Evolutionary conservation across 2,329 filamentous ascomycete genomes (phyloP).

Genomic region (Xylaria sp.): DNA sequence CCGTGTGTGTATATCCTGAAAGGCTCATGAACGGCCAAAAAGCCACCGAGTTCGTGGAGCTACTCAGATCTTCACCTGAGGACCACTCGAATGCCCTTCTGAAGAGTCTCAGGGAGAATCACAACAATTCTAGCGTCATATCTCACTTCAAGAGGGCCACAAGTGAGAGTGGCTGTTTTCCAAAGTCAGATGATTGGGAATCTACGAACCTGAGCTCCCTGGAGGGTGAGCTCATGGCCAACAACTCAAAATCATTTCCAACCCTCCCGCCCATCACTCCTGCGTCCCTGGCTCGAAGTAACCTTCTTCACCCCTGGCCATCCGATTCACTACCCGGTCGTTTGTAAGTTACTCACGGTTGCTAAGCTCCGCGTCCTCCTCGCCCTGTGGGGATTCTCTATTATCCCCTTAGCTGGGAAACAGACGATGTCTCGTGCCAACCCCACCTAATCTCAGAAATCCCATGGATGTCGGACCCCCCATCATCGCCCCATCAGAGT

Average conservation of each 20-base stretch:
- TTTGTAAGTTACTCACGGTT: slow-evolving; percentile 19
- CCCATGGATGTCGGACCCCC: neutral
- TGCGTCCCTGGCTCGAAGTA: slow-evolving; percentile 15
- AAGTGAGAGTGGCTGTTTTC: neutral
- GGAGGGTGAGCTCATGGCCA: slow-evolving; percentile 44
- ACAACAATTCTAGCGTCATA: slow-evolving; percentile 41
- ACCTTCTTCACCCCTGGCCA: slow-evolving; percentile 26
- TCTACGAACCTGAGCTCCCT: slow-evolving; percentile 24
- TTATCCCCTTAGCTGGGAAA: neutral
- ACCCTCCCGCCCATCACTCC: slow-evolving; percentile 31
- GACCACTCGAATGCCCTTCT: slow-evolving; percentile 40
- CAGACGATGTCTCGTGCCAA: neutral
- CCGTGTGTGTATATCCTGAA: slow-evolving; percentile 38
- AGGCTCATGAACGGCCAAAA: slow-evolving; percentile 34
- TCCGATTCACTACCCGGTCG: neutral
- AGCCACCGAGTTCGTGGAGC: slow-evolving; percentile 43
- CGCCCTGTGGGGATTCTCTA: neutral
- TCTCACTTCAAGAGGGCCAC: slow-evolving; percentile 35
- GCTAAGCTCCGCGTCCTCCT: neutral
- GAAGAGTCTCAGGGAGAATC: slow-evolving; percentile 38
- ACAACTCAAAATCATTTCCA: slow-evolving; percentile 44
- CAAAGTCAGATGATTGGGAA: neutral
- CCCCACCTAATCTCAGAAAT: neutral
- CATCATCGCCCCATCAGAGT: neutral
- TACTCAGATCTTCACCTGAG: slow-evolving; percentile 42